phyloP scores from a whole-genome alignment of 441 rosid species.

The Corymbia calophylla region DNA sequence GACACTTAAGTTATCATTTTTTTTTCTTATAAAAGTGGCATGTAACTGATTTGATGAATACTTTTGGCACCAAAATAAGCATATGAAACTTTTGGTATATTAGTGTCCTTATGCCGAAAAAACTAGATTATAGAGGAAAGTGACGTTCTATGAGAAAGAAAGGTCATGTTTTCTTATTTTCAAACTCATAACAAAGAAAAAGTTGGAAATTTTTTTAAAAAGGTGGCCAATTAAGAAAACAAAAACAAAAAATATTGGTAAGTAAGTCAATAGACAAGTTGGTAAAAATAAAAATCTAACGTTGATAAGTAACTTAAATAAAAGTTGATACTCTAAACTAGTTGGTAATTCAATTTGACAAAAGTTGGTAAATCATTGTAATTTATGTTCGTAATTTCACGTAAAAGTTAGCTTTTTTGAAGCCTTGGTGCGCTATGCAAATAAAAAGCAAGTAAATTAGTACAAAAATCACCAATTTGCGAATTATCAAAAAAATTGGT shows the following conservation, averaged over 20 bases:
- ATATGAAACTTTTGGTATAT: too few species aligned
- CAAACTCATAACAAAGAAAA: background rate
- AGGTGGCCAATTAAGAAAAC: background rate
- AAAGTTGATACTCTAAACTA: background rate
- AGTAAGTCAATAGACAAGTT: background rate
- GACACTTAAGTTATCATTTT: background rate
- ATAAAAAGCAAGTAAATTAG: background rate
- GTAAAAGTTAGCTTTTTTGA: background rate
- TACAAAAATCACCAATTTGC: background rate
- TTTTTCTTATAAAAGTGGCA: background rate
- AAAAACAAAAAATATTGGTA: background rate
- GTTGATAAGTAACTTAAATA: background rate
- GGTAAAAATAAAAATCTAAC: background rate
- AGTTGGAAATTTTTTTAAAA: background rate
- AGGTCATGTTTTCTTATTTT: background rate
- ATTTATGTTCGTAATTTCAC: background rate
- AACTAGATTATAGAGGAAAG: background rate
- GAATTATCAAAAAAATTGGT: background rate
- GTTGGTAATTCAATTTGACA: background rate
- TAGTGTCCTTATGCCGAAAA: background rate
- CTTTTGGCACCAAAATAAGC: background rate
- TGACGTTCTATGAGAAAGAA: background rate
- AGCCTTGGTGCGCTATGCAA: background rate
- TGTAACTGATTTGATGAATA: rapidly evolving
- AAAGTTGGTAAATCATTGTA: background rate